Conservation (phyloP, 352 stramenopile genomes). For the Phytophthora parvispora region DNA sequence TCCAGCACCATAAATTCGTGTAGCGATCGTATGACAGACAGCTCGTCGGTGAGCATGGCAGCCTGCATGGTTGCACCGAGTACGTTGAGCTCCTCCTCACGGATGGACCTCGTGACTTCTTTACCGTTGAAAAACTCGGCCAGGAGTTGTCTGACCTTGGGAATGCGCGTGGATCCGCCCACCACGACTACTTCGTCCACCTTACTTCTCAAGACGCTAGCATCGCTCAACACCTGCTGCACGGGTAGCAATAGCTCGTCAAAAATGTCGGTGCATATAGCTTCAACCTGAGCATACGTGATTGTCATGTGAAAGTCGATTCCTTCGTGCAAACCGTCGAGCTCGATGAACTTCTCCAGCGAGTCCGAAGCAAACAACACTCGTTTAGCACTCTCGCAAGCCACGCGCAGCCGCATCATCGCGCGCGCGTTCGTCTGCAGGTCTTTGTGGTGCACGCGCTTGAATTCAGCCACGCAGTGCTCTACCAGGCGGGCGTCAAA, state of each 20-base stretch:
- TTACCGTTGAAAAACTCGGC: neutral
- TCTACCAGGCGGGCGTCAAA: constrained; percentile 10
- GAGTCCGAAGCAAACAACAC: neutral
- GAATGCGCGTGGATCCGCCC: constrained; percentile 1
- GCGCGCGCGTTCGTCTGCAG: neutral
- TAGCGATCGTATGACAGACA: neutral
- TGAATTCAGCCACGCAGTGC: constrained; percentile 1
- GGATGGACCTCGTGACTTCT: neutral
- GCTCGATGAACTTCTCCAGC: neutral
- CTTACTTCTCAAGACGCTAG: neutral
- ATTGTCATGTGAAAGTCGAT: neutral
- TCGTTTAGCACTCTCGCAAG: constrained; percentile 2
- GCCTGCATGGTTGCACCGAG: neutral
- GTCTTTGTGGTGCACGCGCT: neutral
- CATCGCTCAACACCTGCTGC: constrained; percentile 4
- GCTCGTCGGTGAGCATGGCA: neutral
- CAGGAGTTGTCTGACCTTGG: neutral
- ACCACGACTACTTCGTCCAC: constrained; percentile 1
- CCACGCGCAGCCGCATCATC: neutral
- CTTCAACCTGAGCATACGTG: neutral
- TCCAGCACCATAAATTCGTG: constrained; percentile 10
- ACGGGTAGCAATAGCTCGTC: neutral
- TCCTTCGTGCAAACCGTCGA: constrained; percentile 2
- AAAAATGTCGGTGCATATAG: neutral
- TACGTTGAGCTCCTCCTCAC: neutral